Evolutionary conservation across 169 alveolate genomes (phyloP).

Genomic region (Plasmodium inui): DNA sequence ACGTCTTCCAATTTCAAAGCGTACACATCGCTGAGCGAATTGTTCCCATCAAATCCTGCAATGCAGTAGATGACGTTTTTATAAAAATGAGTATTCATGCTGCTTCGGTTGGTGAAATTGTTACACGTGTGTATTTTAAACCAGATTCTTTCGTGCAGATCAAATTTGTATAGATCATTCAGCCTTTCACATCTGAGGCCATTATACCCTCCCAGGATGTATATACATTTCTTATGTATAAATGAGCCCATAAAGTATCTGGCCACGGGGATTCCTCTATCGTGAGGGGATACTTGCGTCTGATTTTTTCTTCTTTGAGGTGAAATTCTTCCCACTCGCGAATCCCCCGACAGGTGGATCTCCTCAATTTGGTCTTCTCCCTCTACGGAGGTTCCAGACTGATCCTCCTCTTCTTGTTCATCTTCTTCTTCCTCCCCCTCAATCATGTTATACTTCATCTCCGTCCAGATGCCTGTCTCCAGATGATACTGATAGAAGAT

Average conservation of each 20-base stretch:
- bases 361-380: not conserved
- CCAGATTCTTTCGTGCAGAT: slow-evolving; percentile 34
- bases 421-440: not conserved
- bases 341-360: not conserved
- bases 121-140: slow-evolving; percentile 1
- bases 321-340: not conserved
- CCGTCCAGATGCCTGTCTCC: slow-evolving; percentile 40
- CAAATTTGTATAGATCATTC: slow-evolving; percentile 41
- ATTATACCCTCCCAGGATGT: slow-evolving; percentile 54
- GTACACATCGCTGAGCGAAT: slow-evolving; percentile 22
- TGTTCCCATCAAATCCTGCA: slow-evolving; percentile 37
- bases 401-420: not conserved
- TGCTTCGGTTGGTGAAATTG: slow-evolving; percentile 22
- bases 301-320: not conserved
- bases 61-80: slow-evolving; percentile 42
- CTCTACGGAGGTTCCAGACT: not conserved
- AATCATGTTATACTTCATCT: slow-evolving; percentile 24
- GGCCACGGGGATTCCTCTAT: slow-evolving; percentile 2
- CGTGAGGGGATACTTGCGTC: not conserved
- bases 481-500: slow-evolving; percentile 38
- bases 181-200: not conserved
- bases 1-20: slow-evolving; percentile 30
- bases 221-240: slow-evolving; percentile 10
- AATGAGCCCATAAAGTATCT: slow-evolving; percentile 43
- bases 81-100: slow-evolving; percentile 29